Base-by-base conservation (phyloP, 306 rosid species). In the Neltuma alba region DNA sequence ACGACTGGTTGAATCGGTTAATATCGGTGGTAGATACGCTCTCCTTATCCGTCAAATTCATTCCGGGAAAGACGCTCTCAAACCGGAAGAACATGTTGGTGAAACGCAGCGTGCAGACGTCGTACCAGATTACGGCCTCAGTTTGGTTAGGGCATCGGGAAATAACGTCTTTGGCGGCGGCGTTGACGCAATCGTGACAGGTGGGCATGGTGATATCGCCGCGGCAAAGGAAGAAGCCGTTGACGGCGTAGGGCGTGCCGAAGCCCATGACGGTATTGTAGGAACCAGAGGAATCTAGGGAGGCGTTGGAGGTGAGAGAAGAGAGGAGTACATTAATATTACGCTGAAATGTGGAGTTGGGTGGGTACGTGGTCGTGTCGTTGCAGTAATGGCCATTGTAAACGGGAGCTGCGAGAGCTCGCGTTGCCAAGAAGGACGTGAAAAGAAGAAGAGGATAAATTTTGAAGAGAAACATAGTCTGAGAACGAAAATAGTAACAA, bases 191-290 rank as follows among this genome's bases (percentile, higher is more conserved):
- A 0, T 58, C 41, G 12, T 54, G 80, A n/a, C 91, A 91, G 1
- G 25, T 0, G 33, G 76, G 25, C 23, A 68, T 2, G 44, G 45
- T 18, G 63, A 74, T 2, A 57, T 91, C 93, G n/a, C 93, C 96
- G 23, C 90, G 88, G 75, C 93, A 91, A 76, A 89, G 89, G 31
- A 85, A 85, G 36, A 72, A 64, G 37, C 89, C 87, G 60, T 72
- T 84, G 61, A 87, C 80, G 13, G 75, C 75, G 38, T 42, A 52
- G 37, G 25, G 15, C 54, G 73, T 12, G 34, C 73, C 73, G 36
- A 68, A 68, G 12, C 54, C 73, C 54, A 44, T 70, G 55, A 70
- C 38, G 38, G 57, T 27, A 25, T 6, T 13, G 57, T 70, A 42
- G 55, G 37, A 70, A 25, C 74, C 73, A 27, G 73, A 6, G 54